Percentiles rank a stretch among this genome's conserved stretches.
phyloP scores from a whole-genome alignment of 2,329 filamentous ascomycete species.

The Endothia cerciana region DNA sequence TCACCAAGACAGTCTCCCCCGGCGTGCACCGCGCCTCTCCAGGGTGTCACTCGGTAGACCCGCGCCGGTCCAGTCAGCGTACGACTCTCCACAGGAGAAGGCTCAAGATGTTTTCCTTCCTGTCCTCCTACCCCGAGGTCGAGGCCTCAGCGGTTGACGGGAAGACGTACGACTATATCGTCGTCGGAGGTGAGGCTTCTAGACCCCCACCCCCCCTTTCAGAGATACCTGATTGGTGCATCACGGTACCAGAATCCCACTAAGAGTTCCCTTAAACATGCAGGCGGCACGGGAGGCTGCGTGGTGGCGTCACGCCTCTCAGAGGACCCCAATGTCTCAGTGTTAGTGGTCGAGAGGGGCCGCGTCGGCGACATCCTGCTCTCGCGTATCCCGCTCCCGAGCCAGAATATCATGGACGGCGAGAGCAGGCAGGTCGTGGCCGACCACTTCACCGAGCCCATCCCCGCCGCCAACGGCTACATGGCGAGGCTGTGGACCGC shows the following conservation, averaged over 20 bases:
- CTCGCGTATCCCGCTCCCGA: constrained; percentile 39
- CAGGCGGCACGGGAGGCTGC: constrained; percentile 39
- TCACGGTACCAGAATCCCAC: background rate
- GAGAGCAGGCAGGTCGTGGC: constrained; percentile 33
- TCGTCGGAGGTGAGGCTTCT: background rate
- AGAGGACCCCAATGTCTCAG: constrained; percentile 41
- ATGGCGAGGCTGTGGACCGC: constrained; percentile 27
- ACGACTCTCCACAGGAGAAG: background rate
- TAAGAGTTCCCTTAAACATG: background rate
- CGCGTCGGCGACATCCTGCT: constrained; percentile 36
- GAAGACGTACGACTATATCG: constrained; percentile 8
- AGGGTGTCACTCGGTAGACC: no score
- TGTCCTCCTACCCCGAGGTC: constrained; percentile 3
- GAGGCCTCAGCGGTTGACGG: background rate
- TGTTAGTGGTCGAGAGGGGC: constrained; percentile 45
- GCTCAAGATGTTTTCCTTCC: background rate
- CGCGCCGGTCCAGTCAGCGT: background rate
- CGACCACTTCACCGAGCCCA: constrained; percentile 36
- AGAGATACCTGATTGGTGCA: background rate
- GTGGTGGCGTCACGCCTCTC: constrained; percentile 50
- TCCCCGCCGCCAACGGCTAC: constrained; percentile 31
- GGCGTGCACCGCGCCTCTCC: no score
- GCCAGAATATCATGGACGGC: constrained; percentile 33
- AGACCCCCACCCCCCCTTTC: background rate
- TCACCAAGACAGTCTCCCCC: no score